Base-by-base conservation (phyloP, 306 rosid genomes). In the Begonia loranthoides region DNA sequence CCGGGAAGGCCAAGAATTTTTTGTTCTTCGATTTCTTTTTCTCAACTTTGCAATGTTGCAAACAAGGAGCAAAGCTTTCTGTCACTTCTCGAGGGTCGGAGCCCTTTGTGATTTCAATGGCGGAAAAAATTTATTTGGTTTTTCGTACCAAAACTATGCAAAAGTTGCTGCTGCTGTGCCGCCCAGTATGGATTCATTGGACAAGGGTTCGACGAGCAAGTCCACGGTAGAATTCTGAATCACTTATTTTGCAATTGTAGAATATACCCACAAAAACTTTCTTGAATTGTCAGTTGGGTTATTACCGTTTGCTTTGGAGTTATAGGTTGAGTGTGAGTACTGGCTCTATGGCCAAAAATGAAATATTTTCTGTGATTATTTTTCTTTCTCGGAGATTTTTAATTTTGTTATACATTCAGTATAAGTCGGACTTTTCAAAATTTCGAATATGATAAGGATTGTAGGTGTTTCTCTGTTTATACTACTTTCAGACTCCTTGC, bases 141-240 rank as follows among this genome's bases (percentile, higher is more conserved):
- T 52, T 51, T 57, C 52, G 17, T 68, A 70, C 67, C 87, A 50
- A 16, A 69, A 65, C 58, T 82, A 76, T 58, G 77, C 77, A 48
- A 80, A 61, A 57, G 82, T 75, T 54, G 76, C 83, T 17, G 64
- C 87, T 12, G 71, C 84, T 6, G 71, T 66, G 28, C 50, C 67
- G 12, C 80, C 89, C 4, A 39, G 41, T 47, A 22, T 50, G 7
- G 54, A 56, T 56, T 51, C 61, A 9, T 12, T 62, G 22, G 76
- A 64, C 45, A 78, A 60, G 63, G 67, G 54, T 21, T 51, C 49
- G 15, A 62, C 66, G 0, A 52, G 44, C 17, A 62, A 66, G 41
- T 68, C 73, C 0, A 0, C 33, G 76, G 95, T 81, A 66, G 50
- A 72, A 24, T 49, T 53, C 19, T 9, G 34, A 41, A 13, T 19